Base-by-base conservation (phyloP, 305 asterid genomes). In the Plantago rigida region DNA sequence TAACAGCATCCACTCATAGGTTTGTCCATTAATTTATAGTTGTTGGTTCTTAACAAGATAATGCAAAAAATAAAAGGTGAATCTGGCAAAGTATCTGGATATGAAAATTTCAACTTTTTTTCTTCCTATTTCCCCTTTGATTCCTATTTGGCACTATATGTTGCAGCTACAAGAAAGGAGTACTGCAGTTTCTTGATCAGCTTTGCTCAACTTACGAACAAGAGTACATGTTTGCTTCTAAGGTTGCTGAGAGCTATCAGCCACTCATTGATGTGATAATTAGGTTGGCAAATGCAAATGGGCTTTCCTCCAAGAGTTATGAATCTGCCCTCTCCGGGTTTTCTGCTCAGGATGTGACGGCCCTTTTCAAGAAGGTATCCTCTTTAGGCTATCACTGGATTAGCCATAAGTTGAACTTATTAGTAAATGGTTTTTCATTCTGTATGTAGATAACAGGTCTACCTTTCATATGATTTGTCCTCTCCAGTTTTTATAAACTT, bases 141-240 rank as follows among this genome's bases (percentile, higher is more conserved):
- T 53, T 26, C 58, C 41, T 53, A 39, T 53, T 28, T 53, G n/a
- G 57, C 56, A 14, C 59, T 24, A 39, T 56, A 46, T 36, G 63
- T 60, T 78, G 77, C 92, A 93, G 99, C 79, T 93, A 89, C 76
- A 89, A 82, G 78, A 81, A 83, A 70, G 94, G 91, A 44, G 85
- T 82, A 36, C 75, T 93, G 50, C 75, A 75, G 68, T 93, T 93
- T 76, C 71, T 89, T 74, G 95, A 87, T 75, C 92, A 86, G 78
- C 81, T 93, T 60, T 84, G 90, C 84, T 79, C 82, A 56, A 78
- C 84, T 76, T 87, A 85, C 48, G 88, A 85, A 65, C 78, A 77
- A 62, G 86, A 81, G 44, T 76, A 79, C 74, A 71, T 81, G 52
- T 72, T 61, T 51, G 60, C 78, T 47, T 81, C 87, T 56, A 75